These are phyloP conservation scores for Podosphaera leucotricha DNA, from an alignment of 2,329 filamentous ascomycete genomes.

Conservation along the genomic window DNA sequence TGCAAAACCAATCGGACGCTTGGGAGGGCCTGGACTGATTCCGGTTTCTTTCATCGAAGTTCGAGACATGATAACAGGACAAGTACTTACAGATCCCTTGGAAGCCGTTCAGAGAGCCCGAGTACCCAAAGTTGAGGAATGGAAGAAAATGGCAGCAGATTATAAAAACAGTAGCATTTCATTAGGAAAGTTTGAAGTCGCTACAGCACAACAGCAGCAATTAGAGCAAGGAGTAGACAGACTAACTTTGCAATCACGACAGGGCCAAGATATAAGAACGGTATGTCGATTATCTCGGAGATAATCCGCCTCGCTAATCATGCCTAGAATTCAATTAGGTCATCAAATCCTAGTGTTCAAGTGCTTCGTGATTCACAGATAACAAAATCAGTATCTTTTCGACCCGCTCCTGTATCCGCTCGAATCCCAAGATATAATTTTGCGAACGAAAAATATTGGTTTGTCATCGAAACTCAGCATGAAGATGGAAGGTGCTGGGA, in stretches of 20 bases:
- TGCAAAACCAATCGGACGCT: constrained; percentile 87
- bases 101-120: constrained; percentile 74
- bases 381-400: constrained; percentile 25
- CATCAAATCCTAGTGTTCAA: constrained; percentile 10
- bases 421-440: constrained; percentile 86
- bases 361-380: constrained; percentile 15
- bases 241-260: constrained; percentile 46
- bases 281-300: constrained; percentile 16
- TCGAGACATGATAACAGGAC: constrained; percentile 72
- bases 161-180: constrained; percentile 99
- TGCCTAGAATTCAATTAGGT: constrained; percentile 7
- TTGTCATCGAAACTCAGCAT: constrained; percentile 76
- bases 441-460: constrained; percentile 97
- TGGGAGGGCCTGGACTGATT: constrained; percentile 89
- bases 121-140: constrained; percentile 88
- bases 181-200: constrained; percentile 62
- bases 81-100: constrained; percentile 56
- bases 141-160: constrained; percentile 98
- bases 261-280: constrained; percentile 25
- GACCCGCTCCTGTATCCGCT: constrained; percentile 58
- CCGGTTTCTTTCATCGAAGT: constrained; percentile 95
- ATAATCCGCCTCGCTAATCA: neutral
- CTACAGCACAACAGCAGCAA: constrained; percentile 24
- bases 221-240: constrained; percentile 52
- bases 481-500: constrained; percentile 88